Conservation (phyloP, 1,284 basidiomycete genomes). For the Boletus semigastroideus region DNA sequence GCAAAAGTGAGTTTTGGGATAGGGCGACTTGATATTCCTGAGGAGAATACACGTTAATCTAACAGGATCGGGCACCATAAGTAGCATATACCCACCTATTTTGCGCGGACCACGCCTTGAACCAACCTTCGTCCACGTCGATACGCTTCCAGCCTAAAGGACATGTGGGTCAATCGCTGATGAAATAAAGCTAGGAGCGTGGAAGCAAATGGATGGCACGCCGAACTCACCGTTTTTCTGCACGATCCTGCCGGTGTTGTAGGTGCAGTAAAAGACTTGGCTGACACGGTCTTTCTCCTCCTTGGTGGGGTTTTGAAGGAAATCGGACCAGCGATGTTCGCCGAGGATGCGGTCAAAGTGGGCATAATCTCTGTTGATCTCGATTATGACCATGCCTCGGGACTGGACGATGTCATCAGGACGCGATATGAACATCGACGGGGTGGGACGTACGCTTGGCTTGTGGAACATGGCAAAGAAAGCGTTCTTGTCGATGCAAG, state of each 20-base stretch:
- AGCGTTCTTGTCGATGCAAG: conserved; percentile 45
- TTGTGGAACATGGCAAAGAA: conserved; percentile 61
- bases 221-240: conserved; percentile 43
- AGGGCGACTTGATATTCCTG: conserved; percentile 47
- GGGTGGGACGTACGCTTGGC: conserved; percentile 48
- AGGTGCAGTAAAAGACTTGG: conserved; percentile 54
- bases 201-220: conserved; percentile 1
- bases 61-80: conserved; percentile 9
- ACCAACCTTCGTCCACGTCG: conserved; percentile 54
- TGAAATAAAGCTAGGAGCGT: background rate
- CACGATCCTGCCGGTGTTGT: conserved; percentile 43
- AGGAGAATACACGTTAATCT: background rate
- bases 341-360: conserved; percentile 53
- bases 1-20: conserved; percentile 57
- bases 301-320: conserved; percentile 44
- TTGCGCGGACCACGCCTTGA: conserved; percentile 45
- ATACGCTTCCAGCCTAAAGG: conserved; percentile 62
- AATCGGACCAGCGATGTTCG: conserved; percentile 60
- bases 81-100: conserved; percentile 35
- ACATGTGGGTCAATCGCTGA: background rate
- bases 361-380: conserved; percentile 44
- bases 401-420: conserved; percentile 41
- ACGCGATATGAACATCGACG: background rate
- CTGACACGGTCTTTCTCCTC: conserved; percentile 45
- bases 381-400: conserved; percentile 64